Conservation (phyloP, 305 asterid species). For the Vinca major region DNA sequence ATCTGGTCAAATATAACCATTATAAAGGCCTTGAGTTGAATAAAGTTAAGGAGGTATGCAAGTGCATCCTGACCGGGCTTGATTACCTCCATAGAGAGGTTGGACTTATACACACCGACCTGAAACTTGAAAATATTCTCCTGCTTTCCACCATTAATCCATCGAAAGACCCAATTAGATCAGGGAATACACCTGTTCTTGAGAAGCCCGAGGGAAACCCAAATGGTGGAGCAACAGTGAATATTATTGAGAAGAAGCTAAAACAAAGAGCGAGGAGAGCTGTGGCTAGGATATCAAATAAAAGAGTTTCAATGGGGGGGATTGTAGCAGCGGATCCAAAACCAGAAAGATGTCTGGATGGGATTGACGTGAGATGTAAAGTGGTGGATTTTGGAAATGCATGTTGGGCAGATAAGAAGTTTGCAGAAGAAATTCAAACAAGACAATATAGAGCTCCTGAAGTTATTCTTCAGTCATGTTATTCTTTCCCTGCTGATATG, state of each 20-base stretch:
- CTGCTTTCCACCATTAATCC: slow-evolving; percentile 65
- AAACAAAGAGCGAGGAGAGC: slow-evolving; percentile 90
- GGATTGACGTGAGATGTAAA: slow-evolving; percentile 73
- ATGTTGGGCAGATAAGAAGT: slow-evolving; percentile 70
- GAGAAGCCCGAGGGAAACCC: slow-evolving; percentile 70
- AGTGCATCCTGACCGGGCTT: slow-evolving; percentile 72
- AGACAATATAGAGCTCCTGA: slow-evolving; percentile 96
- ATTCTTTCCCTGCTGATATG: slow-evolving; percentile 81
- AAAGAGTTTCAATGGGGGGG: slow-evolving; percentile 58
- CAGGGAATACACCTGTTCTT: slow-evolving; percentile 58
- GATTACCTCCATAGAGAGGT: slow-evolving; percentile 79
- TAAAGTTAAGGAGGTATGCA: slow-evolving; percentile 82
- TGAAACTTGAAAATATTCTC: slow-evolving; percentile 90
- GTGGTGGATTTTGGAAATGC: slow-evolving; percentile 96
- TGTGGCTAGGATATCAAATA: slow-evolving; percentile 74
- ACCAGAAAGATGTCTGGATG: slow-evolving; percentile 67
- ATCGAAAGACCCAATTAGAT: slow-evolving; percentile 72
- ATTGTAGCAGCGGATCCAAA: slow-evolving; percentile 34
- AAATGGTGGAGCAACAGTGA: slow-evolving; percentile 48
- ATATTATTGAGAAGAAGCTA: slow-evolving; percentile 65
- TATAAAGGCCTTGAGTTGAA: slow-evolving; percentile 69
- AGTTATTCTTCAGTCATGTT: slow-evolving; percentile 69
- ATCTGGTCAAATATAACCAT: slow-evolving; percentile 60
- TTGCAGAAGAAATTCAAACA: slow-evolving; percentile 87
- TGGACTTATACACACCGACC: slow-evolving; percentile 74